Evolutionary conservation across 2,329 filamentous ascomycete species (phyloP).

Genomic region (Geosmithia putterillii): DNA sequence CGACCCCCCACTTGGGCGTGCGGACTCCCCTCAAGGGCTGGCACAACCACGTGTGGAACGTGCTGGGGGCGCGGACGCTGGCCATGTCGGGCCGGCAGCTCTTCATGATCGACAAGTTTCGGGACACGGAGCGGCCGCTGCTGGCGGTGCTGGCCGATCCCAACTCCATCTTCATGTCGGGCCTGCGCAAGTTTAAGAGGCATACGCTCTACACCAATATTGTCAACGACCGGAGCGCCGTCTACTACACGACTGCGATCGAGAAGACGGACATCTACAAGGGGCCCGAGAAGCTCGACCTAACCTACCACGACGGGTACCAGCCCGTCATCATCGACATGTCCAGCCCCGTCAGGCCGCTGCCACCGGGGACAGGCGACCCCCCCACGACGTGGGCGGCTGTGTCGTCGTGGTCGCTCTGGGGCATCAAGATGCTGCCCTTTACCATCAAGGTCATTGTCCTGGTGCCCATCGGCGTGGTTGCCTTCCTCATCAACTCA

Average conservation of each 20-base stretch:
- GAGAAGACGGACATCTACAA: conserved; percentile 66
- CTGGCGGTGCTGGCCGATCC: conserved; percentile 73
- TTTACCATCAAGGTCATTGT: conserved; percentile 52
- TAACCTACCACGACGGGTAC: conserved; percentile 65
- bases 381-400: conserved; percentile 16
- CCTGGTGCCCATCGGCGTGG: conserved; percentile 61
- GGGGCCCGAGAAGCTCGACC: conserved; percentile 51
- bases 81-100: conserved; percentile 78
- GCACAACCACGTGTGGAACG: conserved; percentile 63
- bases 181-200: conserved; percentile 62
- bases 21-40: conserved; percentile 55
- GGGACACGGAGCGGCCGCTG: conserved; percentile 69
- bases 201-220: conserved; percentile 78
- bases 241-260: conserved; percentile 74
- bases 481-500: conserved; percentile 64
- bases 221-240: conserved; percentile 70
- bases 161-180: conserved; percentile 74
- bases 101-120: conserved; percentile 77
- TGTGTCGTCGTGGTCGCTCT: conserved; percentile 15
- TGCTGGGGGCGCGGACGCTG: conserved; percentile 68
- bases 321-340: conserved; percentile 65
- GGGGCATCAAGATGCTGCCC: conserved; percentile 41
- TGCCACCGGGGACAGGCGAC: conserved; percentile 12
- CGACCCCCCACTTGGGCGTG: conserved; percentile 70
- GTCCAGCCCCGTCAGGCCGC: conserved; percentile 40